A percentile compares a stretch with the other conserved stretches of the same genome.
These are phyloP conservation scores for Bipolaris cookei DNA, from an alignment of 2,329 filamentous ascomycete genomes.

Conservation along the genomic window DNA sequence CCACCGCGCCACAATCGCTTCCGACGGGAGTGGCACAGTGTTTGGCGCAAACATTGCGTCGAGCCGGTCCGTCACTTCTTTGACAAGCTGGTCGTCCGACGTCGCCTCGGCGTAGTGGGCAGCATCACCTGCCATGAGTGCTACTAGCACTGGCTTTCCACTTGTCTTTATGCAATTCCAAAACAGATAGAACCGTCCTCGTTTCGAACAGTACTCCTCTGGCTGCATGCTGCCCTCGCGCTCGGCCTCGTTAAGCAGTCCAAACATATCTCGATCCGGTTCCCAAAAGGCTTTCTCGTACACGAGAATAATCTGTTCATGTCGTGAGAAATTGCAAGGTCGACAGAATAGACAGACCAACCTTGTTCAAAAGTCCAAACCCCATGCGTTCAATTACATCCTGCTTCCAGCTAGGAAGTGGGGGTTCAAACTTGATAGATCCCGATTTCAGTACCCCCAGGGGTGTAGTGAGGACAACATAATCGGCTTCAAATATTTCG, in stretches of 20 bases:
- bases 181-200: slow-evolving; percentile 96
- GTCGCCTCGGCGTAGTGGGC: slow-evolving; percentile 85
- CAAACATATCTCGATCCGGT: slow-evolving; percentile 87
- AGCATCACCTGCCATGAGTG: slow-evolving; percentile 93
- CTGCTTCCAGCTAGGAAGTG: slow-evolving; percentile 85
- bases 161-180: slow-evolving; percentile 94
- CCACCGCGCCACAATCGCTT: slow-evolving; percentile 92
- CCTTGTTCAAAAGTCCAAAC: slow-evolving; percentile 94
- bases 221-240: slow-evolving; percentile 75
- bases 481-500: slow-evolving; percentile 78
- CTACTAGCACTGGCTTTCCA: slow-evolving; percentile 83
- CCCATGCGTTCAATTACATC: slow-evolving; percentile 83
- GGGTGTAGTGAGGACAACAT: slow-evolving; percentile 87
- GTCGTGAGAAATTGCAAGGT: slow-evolving; percentile 14
- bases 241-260: slow-evolving; percentile 77
- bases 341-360: slow-evolving; percentile 22
- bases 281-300: slow-evolving; percentile 95
- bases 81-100: slow-evolving; percentile 75
- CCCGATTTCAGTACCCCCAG: slow-evolving; percentile 89
- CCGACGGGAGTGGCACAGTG: slow-evolving; percentile 75
- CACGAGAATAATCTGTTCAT: slow-evolving; percentile 71
- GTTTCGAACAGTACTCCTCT: slow-evolving; percentile 75
- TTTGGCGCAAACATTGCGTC: slow-evolving; percentile 71
- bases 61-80: slow-evolving; percentile 80
- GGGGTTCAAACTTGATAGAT: slow-evolving; percentile 82